Evolutionary conservation across 2,329 filamentous ascomycete species (phyloP), one percentile per base, ranked within the genome.

Genomic region (Cladosporium halotolerans): DNA sequence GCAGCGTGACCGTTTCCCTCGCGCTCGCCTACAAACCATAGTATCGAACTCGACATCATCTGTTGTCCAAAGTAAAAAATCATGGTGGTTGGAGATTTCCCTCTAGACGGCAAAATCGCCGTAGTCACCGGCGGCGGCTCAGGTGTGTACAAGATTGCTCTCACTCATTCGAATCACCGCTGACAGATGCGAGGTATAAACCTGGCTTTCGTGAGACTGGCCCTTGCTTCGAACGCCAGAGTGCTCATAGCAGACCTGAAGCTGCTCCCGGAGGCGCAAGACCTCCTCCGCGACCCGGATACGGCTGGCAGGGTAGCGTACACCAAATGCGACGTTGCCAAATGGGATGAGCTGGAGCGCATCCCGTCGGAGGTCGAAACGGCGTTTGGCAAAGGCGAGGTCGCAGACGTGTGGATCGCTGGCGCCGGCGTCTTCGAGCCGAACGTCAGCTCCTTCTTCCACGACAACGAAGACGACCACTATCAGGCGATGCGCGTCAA

Each of bases 341-440:
- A 64, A 47, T 65, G 69, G 59, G 48, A 54, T 2, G 56, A 70
- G 31, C 58, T 72, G 5, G 55, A 64, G 49, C 51, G 60, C 31
- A 52, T 71, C 3, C 57, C 61, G 58, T 42, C 57, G 41, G 19
- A 57, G 57, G 31, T 65, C 61, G 7, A 50, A 53, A 53, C 48
- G 57, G 52, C 53, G 55, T 56, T 70, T 63, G 58, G 62, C 14
- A 9, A 40, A 28, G 61, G 64, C 6, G 65, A 69, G 5, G 61
- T 70, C 7, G 68, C 71, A 9, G 69, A 72, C 56, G 60, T 72
- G 18, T 72, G 68, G 57, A 58, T 70, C 16, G 61, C 70, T 7
- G 65, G 64, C 31, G 70, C 70, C 3, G 71, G 68, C 16, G 58
- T 72, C n/a, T 72, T 72, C 55, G 71, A 72, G 52, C 68, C 68